A percentile compares a stretch with the other conserved stretches of the same genome.
phyloP scores from a whole-genome alignment of 23 red algal genomes.

The Gracilaria vermiculophylla region DNA sequence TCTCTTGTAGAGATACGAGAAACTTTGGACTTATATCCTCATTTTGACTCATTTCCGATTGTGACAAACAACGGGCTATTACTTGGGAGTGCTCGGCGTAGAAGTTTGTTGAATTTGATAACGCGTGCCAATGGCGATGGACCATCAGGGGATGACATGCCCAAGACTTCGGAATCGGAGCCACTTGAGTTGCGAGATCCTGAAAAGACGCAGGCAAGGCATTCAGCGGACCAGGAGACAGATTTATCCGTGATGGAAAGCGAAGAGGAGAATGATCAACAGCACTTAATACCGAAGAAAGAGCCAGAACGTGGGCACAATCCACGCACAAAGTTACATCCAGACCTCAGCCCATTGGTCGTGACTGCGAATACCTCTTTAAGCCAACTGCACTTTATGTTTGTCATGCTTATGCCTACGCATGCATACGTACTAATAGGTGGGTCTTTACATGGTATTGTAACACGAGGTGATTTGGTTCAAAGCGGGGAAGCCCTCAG shows the following conservation, averaged over 20 bases:
- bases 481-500: constrained; percentile 50
- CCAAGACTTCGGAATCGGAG: neutral
- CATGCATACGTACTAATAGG: constrained; percentile 75
- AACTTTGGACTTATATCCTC: constrained; percentile 68
- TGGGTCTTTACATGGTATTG: constrained; percentile 80
- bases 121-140: constrained; percentile 1
- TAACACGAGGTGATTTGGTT: constrained; percentile 80
- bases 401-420: constrained; percentile 99
- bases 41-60: constrained; percentile 84
- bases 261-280: neutral
- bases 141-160: neutral
- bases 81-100: constrained; percentile 77
- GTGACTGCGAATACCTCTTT: constrained; percentile 83
- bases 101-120: constrained; percentile 49
- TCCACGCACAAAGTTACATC: constrained; percentile 22
- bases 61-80: constrained; percentile 49
- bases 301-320: neutral
- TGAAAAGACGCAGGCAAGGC: neutral
- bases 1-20: constrained; percentile 48
- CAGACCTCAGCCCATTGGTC: constrained; percentile 84
- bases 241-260: constrained; percentile 15
- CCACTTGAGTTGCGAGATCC: neutral
- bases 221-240: neutral
- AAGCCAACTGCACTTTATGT: constrained; percentile 95
- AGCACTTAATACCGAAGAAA: neutral